Base-by-base conservation (phyloP, 2,329 filamentous ascomycete species). In the Pseudonectria foliicola region DNA sequence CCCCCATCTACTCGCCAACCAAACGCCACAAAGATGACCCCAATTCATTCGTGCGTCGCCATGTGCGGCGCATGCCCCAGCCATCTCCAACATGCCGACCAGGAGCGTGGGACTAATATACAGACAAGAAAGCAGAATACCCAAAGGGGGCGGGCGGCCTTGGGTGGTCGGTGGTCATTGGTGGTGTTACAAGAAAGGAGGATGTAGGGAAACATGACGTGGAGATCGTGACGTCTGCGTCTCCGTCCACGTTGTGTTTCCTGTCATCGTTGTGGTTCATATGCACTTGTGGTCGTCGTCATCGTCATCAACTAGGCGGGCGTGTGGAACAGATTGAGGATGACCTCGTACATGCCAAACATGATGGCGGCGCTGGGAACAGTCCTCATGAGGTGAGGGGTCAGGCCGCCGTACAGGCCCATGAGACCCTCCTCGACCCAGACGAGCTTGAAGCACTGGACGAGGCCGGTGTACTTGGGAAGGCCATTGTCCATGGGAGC, bases 321-420 rank as follows among this genome's bases (percentile, higher is more conserved):
- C 7, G 61, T 61, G 38, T 66, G 52, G 39, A 71, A 67, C 6
- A 73, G 48, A 6, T 66, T 64, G 21, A 77, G 59, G 28, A 77
- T 76, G 35, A 66, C 71, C 54, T 78, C 74, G 53, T 78, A 95
- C 69, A 92, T 92, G 61, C 87, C 88, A 60, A 95, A 95, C 85
- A 94, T 95, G 59, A 96, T 94, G 48, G 85, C 88, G 7, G 90
- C 88, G 49, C 85, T 92, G 2, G 90, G 90, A 6, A 95, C 89
- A 6, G 89, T 89, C 42, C 89, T 75, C 62, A 95, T 76, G 52
- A 96, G 77, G 57, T 96, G 90, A 30, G 90, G 88, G 11, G 89
- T 93, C 53, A 96, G 70, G 13, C 89, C 89, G 37, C 90, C 89
- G 56, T 95, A 96, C 42, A 96, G 68, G 23, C 82, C 85, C 30